Base-by-base conservation (phyloP, 73 alveolate species). In the Stentor roeselii region DNA sequence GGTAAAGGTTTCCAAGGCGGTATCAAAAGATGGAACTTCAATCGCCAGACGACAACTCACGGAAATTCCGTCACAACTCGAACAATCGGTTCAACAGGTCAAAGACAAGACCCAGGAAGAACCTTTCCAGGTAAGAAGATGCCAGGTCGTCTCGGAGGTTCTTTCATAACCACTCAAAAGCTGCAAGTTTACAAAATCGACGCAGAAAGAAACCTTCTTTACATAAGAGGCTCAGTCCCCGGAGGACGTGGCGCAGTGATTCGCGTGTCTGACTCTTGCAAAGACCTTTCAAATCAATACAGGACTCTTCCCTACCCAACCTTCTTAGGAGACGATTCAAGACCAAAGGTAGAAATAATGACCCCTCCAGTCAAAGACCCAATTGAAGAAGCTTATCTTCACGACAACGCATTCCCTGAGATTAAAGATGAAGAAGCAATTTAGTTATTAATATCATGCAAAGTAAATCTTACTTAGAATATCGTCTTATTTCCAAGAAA, bases 81-180 rank as follows among this genome's bases (percentile, higher is more conserved):
- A 92, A 84, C 60, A 35, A 89, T 91, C 37, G 98, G 98, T 37
- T 89, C 96, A 11, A 90, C 94, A 59, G 97, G 97, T 60, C 61
- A 93, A 42, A 88, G 96, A 39, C 93, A 94, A 83, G 87, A 77
- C 67, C 98, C 98, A 61, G 97, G 97, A 36, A 92, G 94, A 77
- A 96, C 93, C 1, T 94, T 89, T 59, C 94, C 94, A 58, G 94
- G 94, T 77, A 94, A 92, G 83, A 94, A 94, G 67, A 94, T 94
- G 98, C 95, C 98, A 58, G 98, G 98, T 39, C 89, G 84, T n/a
- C 74, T 92, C 86, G 98, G 98, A 36, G 75, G 84, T 82, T 88
- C 76, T 50, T 78, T 39, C 40, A 78, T 86, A n/a, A 92, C 96
- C 32, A 60, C 60, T 40, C 50, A 59, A 41, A 82, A 60, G 36